Conservation (phyloP, 441 rosid genomes). For the Pelargonium australe region DNA sequence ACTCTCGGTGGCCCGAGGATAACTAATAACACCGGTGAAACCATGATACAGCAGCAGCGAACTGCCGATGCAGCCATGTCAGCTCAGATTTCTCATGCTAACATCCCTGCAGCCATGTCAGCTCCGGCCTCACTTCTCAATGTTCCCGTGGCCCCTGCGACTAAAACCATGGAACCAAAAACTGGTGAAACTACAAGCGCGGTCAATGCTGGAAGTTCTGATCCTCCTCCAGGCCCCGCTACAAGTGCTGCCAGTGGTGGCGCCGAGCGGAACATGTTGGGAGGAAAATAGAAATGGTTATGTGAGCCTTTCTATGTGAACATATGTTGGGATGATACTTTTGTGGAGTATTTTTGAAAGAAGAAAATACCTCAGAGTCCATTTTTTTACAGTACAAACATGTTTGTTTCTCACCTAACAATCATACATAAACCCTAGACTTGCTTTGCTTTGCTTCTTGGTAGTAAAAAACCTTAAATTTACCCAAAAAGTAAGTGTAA, state of each 20-base stretch:
- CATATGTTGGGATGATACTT: no score
- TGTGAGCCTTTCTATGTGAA: no score
- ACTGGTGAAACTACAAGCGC: constrained; percentile 16
- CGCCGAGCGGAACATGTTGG: constrained; percentile 21
- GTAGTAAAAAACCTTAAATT: no score
- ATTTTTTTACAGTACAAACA: no score
- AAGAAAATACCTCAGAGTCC: no score
- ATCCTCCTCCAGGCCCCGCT: constrained; percentile 13
- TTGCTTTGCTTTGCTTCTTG: no score
- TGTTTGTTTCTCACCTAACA: no score
- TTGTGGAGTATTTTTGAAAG: no score
- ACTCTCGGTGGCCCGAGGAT: constrained; percentile 18
- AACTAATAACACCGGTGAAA: constrained; percentile 22
- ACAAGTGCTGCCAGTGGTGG: constrained; percentile 12
- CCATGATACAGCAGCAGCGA: constrained; percentile 33
- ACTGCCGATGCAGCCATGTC: constrained; percentile 6
- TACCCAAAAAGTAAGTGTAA: no score
- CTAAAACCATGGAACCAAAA: constrained; percentile 15
- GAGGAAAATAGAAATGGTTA: constrained; percentile 13
- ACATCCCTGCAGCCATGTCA: constrained; percentile 2
- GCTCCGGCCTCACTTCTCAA: constrained; percentile 5
- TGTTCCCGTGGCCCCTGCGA: not conserved
- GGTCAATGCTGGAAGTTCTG: constrained; percentile 21
- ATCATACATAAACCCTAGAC: no score
- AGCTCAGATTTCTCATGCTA: not conserved